Evolutionary conservation across 441 rosid genomes (phyloP), one percentile per base, ranked within the genome.

Genomic region (Mallotus japonicus): DNA sequence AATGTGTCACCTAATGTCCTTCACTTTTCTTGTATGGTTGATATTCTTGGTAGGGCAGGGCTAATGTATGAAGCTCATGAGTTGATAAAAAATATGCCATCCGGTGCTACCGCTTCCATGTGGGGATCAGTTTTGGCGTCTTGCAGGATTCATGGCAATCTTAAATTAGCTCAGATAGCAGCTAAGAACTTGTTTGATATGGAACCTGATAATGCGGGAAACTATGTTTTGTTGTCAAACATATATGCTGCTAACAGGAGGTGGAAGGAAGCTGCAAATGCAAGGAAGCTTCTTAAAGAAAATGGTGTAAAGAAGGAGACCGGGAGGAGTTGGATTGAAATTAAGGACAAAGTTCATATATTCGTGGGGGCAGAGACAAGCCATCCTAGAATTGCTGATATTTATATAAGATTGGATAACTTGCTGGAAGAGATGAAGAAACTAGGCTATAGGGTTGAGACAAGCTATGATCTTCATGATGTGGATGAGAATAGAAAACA

Each of bases 1-100:
- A 74, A 78, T n/a, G 7, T 95, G 51, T 70, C 72, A 4, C 93
- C 87, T 16, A 88, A 82, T 65, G 88, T 78, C 70, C 74, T 87
- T 79, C 96, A 92, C 73, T 89, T 87, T 77, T 88, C 96, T 0
- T 95, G 99, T 79, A 87, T 91, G 96, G 89, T 90, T 76, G 99
- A 95, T 82, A 79, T 90, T 75, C 87, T 92, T 65, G 87, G 91
- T 54, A 82, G 93, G 10, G 90, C 89, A 62, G 97, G 97, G 49
- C 72, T 71, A 58, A 61, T 85, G 49, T 74, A 46, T 44, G 95
- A 95, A 79, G 97, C 98, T 22, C 76, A 70, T 77, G 84, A 88
- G 72, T 57, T 92, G 70, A 84, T 90, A 46, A 77, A 64, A 69
- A 79, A 64, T 68, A 85, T 90, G 85, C 95, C 97, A 50, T 86